These are phyloP conservation scores for Colletotrichum sp. DNA, from an alignment of 2,329 filamentous ascomycete genomes.

Conservation along the genomic window DNA sequence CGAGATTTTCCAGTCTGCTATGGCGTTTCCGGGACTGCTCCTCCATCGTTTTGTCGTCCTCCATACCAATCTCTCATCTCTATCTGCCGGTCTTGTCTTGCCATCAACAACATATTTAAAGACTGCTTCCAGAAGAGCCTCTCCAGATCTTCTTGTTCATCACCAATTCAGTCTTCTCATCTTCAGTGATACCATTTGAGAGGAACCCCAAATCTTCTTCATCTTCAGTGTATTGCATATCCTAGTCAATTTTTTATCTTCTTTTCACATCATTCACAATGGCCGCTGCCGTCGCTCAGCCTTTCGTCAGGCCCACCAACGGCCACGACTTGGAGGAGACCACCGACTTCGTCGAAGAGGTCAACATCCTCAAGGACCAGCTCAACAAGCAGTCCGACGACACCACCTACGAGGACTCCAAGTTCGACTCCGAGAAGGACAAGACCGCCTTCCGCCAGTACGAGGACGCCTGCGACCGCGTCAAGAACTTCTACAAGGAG, in stretches of 20 bases:
- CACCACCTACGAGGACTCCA: slow-evolving; percentile 51
- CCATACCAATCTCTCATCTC: not conserved
- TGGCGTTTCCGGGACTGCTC: not conserved
- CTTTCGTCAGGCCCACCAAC: slow-evolving; percentile 9
- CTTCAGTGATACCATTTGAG: not conserved
- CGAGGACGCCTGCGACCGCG: slow-evolving; percentile 80
- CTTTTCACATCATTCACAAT: not conserved
- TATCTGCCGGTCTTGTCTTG: not conserved
- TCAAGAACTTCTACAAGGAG: slow-evolving; percentile 85
- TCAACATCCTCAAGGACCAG: slow-evolving; percentile 56
- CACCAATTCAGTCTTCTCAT: not conserved
- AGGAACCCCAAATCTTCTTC: not conserved
- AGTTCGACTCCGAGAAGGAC: slow-evolving; percentile 78
- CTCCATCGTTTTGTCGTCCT: not conserved
- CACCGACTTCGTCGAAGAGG: slow-evolving; percentile 56
- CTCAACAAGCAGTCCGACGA: slow-evolving; percentile 4
- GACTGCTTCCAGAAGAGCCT: not conserved
- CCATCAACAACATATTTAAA: slow-evolving; percentile 19
- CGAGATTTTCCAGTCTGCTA: slow-evolving; percentile 1
- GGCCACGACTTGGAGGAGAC: slow-evolving; percentile 46
- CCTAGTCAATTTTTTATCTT: not conserved
- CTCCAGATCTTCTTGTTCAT: not conserved
- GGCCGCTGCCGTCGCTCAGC: slow-evolving; percentile 12
- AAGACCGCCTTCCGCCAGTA: slow-evolving; percentile 84
- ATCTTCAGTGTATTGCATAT: not conserved